Conservation (phyloP, 2,329 filamentous ascomycete genomes). For the Trichoderma sp. region DNA sequence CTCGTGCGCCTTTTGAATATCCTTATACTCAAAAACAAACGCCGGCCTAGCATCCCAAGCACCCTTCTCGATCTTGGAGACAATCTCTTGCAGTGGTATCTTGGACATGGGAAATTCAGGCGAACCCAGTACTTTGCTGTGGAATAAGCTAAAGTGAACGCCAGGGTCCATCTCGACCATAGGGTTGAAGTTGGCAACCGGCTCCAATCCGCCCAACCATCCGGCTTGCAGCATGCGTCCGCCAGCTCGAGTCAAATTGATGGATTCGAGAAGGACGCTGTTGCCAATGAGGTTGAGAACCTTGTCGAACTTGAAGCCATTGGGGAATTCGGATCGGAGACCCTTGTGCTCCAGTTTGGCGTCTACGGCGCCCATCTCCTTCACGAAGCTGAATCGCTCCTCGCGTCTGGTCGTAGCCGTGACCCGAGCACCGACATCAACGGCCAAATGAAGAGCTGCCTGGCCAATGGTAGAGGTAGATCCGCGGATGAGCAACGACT, state of each 20-base stretch:
- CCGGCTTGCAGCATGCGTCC: constrained; percentile 26
- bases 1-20: constrained; percentile 41
- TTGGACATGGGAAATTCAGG: constrained; percentile 43
- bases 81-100: constrained; percentile 45
- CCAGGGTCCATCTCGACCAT: constrained; percentile 49
- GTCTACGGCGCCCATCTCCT: constrained; percentile 9
- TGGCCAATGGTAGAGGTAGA: constrained; percentile 25
- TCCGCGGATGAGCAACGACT: constrained; percentile 24
- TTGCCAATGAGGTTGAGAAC: constrained; percentile 24
- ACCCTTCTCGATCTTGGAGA: constrained; percentile 41
- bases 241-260: constrained; percentile 13
- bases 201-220: constrained; percentile 39
- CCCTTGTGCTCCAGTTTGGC: constrained; percentile 14
- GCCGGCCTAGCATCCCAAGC: constrained; percentile 41
- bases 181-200: constrained; percentile 45
- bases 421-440: constrained; percentile 19
- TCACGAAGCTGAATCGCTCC: constrained; percentile 10
- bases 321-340: constrained; percentile 5
- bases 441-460: constrained; percentile 25
- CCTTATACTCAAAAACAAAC: constrained; percentile 39
- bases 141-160: constrained; percentile 51
- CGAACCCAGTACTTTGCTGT: constrained; percentile 44
- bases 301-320: constrained; percentile 20
- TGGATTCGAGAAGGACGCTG: constrained; percentile 24
- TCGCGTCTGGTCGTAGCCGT: constrained; percentile 20